A percentile compares a stretch with the other conserved stretches of the same genome.
Evolutionary conservation across 345 rosid genomes (phyloP).

Genomic region (Kandelia obovata): DNA sequence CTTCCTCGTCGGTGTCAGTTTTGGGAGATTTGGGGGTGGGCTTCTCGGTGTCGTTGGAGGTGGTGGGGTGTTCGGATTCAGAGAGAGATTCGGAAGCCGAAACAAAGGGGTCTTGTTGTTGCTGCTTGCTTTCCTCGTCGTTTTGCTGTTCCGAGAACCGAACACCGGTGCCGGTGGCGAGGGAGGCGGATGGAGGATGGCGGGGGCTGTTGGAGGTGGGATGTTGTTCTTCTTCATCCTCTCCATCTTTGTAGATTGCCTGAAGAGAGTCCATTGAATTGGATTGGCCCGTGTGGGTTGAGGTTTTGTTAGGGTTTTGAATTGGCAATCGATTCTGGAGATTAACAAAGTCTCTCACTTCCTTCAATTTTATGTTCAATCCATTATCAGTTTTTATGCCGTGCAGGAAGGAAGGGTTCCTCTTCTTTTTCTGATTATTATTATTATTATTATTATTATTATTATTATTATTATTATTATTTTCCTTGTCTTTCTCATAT

Average conservation of each 20-base stretch:
- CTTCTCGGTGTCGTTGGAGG: slow-evolving; percentile 69
- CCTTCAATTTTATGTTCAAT: no score
- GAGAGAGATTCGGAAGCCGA: slow-evolving; percentile 51
- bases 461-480: no score
- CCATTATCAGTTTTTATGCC: no score
- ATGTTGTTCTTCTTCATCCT: slow-evolving; percentile 21
- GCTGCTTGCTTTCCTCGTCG: slow-evolving; percentile 2
- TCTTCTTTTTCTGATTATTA: no score
- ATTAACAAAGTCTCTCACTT: no score
- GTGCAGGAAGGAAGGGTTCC: no score
- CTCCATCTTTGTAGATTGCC: slow-evolving; percentile 35
- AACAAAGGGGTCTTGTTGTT: slow-evolving; percentile 17
- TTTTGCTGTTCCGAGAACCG: slow-evolving; percentile 10
- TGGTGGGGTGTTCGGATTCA: slow-evolving; percentile 58
- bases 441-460: no score
- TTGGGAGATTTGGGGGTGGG: slow-evolving; percentile 32
- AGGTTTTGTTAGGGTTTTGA: no score
- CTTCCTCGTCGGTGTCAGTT: slow-evolving; percentile 37
- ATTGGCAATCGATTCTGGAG: no score
- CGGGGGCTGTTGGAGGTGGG: background rate
- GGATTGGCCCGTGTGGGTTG: background rate
- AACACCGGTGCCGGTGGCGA: background rate
- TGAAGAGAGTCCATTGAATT: slow-evolving; percentile 49
- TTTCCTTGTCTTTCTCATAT: no score
- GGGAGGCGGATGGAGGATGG: background rate